phyloP scores from a whole-genome alignment of 306 rosid species.

The Corylus heterophylla region DNA sequence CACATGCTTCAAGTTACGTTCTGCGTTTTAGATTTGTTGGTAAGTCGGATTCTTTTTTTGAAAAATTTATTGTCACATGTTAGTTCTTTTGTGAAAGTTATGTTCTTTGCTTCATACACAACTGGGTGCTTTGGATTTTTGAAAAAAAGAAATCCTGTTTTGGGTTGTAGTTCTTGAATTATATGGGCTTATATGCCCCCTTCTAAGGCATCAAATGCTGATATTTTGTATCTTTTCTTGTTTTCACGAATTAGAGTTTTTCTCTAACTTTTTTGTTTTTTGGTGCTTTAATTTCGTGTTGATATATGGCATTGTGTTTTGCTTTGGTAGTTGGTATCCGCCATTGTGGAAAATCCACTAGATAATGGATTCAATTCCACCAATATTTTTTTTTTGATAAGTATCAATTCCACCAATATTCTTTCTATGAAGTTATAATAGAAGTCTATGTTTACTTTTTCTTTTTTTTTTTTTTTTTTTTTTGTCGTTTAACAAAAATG shows the following conservation, averaged over 20 bases:
- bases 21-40: background rate
- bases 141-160: background rate
- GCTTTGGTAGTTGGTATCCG: constrained; percentile 1
- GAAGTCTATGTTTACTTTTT: background rate
- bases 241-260: background rate
- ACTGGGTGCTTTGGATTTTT: background rate
- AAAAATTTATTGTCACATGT: background rate
- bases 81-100: background rate
- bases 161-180: background rate
- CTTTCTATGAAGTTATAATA: background rate
- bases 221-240: constrained; percentile 12
- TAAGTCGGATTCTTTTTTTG: background rate
- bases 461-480: background rate
- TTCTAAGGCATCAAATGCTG: background rate
- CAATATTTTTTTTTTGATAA: background rate
- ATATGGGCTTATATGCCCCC: background rate
- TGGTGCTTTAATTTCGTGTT: background rate
- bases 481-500: background rate
- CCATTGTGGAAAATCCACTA: no score
- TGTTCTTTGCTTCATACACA: constrained; percentile 1
- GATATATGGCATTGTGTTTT: background rate
- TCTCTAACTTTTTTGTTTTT: background rate
- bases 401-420: background rate
- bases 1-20: background rate
- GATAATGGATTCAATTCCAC: background rate